Percentiles rank a stretch among this genome's conserved stretches.
Evolutionary conservation across 2,329 filamentous ascomycete genomes (phyloP).

Genomic region (Didymella keratinophila): DNA sequence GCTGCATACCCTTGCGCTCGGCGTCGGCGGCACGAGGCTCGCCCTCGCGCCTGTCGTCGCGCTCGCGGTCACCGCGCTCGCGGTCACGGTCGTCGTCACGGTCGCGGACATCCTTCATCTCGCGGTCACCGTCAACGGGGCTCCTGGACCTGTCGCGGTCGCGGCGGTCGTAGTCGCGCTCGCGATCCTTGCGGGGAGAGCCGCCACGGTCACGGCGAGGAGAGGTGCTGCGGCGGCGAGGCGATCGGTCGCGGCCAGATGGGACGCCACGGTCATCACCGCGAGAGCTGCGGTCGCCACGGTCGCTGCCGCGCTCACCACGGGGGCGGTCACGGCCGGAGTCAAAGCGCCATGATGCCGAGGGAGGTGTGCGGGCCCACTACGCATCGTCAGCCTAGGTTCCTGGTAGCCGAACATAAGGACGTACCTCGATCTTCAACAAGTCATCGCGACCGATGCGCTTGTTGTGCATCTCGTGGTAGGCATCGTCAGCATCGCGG

Average conservation of each 20-base stretch:
- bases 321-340: conserved; percentile 64
- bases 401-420: conserved; percentile 7
- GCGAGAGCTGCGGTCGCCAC: conserved; percentile 72
- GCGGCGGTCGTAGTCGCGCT: conserved; percentile 73
- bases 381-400: conserved; percentile 53
- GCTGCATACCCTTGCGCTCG: conserved; percentile 79
- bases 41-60: conserved; percentile 59
- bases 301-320: conserved; percentile 62
- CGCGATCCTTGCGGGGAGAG: conserved; percentile 82
- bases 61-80: conserved; percentile 58
- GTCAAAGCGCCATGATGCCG: conserved; percentile 98
- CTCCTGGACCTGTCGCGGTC: conserved; percentile 78
- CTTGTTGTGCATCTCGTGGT: conserved; percentile 99
- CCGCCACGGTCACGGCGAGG: conserved; percentile 62
- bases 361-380: conserved; percentile 98
- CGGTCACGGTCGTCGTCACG: conserved; percentile 66
- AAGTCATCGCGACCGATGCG: conserved; percentile 94
- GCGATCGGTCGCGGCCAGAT: conserved; percentile 76
- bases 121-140: conserved; percentile 61
- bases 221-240: conserved; percentile 57
- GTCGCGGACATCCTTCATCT: conserved; percentile 61
- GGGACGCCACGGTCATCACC: conserved; percentile 73
- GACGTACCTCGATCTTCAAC: conserved; percentile 91
- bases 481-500: conserved; percentile 97
- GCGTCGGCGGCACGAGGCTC: conserved; percentile 82